Evolutionary conservation across 2,329 filamentous ascomycete genomes (phyloP).

Genomic region (Aspergillus sp.): DNA sequence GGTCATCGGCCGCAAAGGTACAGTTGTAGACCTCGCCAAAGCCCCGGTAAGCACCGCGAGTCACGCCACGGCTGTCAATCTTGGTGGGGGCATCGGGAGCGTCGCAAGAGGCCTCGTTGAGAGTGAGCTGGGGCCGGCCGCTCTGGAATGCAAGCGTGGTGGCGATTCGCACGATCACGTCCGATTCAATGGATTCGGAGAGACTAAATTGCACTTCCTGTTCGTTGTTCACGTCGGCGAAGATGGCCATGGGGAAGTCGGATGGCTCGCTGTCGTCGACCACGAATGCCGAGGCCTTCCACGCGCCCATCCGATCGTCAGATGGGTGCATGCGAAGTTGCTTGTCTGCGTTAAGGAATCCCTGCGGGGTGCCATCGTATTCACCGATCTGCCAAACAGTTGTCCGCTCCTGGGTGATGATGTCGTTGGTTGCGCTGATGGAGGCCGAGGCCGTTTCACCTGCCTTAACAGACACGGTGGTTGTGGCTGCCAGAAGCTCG

Average conservation of each 20-base stretch:
- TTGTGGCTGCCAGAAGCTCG: conserved; percentile 5
- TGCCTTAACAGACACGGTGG: conserved; percentile 1
- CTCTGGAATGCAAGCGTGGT: conserved; percentile 2
- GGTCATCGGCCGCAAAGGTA: neutral
- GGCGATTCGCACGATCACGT: conserved; percentile 1
- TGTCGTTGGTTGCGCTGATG: neutral
- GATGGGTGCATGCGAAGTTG: conserved; percentile 9
- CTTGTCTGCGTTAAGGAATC: conserved; percentile 1
- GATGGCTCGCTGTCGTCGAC: neutral
- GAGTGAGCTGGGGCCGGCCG: conserved; percentile 5
- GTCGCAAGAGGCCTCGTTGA: neutral
- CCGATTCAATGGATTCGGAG: neutral
- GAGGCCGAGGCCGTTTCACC: neutral
- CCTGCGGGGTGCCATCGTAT: conserved; percentile 4
- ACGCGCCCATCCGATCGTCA: conserved; percentile 4
- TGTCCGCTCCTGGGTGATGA: neutral
- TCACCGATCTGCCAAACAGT: conserved; percentile 7
- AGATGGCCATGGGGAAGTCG: neutral
- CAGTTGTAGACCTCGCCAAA: conserved; percentile 5
- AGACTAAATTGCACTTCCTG: neutral
- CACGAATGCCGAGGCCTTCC: conserved; percentile 4
- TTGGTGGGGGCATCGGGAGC: neutral
- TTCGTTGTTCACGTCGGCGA: neutral
- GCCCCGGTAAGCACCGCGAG: conserved; percentile 5
- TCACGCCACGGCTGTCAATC: conserved; percentile 2